These are phyloP conservation scores for Eucalyptus cloeziana DNA, from an alignment of 345 rosid genomes.

Conservation along the genomic window DNA sequence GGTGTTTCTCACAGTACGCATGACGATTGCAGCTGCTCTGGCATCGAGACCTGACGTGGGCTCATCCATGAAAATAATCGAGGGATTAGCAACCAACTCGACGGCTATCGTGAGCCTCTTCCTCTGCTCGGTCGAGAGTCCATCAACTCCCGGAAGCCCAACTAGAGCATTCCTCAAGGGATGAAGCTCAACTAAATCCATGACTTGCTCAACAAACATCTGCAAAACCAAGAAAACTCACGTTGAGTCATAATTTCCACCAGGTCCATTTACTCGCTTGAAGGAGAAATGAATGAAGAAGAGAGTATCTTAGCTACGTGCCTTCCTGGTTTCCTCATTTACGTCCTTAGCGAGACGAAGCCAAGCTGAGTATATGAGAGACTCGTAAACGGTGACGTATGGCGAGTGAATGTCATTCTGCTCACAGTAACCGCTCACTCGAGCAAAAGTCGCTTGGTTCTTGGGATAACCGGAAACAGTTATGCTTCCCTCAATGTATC, in stretches of 20 bases:
- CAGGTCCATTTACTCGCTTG: background rate
- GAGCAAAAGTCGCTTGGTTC: slow-evolving; percentile 20
- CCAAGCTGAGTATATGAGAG: slow-evolving; percentile 9
- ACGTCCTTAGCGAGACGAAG: slow-evolving; percentile 1
- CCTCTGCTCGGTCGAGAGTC: slow-evolving; percentile 7
- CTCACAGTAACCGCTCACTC: slow-evolving; percentile 7
- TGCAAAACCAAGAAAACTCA: background rate
- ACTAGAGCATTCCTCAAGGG: slow-evolving; percentile 2
- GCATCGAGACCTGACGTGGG: slow-evolving; percentile 14
- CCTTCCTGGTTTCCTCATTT: background rate
- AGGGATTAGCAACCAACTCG: slow-evolving; percentile 7
- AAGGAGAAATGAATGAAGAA: background rate
- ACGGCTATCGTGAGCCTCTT: slow-evolving; percentile 9
- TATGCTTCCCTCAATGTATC: slow-evolving; percentile 24
- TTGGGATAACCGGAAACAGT: slow-evolving; percentile 27
- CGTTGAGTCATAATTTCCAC: background rate
- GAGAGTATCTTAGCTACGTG: background rate
- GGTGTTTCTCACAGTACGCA: slow-evolving; percentile 8
- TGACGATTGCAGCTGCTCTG: slow-evolving; percentile 11
- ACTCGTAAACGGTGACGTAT: slow-evolving; percentile 5
- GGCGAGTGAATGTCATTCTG: slow-evolving; percentile 9
- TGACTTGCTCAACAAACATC: slow-evolving; percentile 10
- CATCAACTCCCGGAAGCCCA: slow-evolving; percentile 3
- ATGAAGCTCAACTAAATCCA: slow-evolving; percentile 7
- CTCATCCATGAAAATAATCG: slow-evolving; percentile 12